Base-by-base conservation (phyloP, 129 eudicot genomes). In the Deinandra increscens region DNA sequence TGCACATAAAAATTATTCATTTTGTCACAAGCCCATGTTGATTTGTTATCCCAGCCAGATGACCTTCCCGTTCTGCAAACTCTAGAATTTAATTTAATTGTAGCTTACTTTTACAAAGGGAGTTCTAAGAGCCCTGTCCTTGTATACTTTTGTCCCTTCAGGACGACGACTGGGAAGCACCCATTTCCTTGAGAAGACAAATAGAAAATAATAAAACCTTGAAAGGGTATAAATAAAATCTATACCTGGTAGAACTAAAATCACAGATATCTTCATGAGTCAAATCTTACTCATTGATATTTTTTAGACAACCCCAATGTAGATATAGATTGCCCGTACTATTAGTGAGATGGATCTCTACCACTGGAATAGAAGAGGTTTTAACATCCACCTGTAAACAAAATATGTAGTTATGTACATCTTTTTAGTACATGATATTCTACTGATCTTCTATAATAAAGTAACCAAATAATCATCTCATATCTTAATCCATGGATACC, bases 81-180 rank as follows among this genome's bases (percentile, higher is more conserved):
- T 63, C 13, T 20, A 63, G n/a, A 9, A 41, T 63, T 37, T 19
- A 15, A 19, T 42, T 55, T 26, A 55, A 13, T 0, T 31, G 29
- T 17, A 81, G 71, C 87, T 64, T 87, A 87, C 97, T 75, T 81
- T 87, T 64, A 73, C 75, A 64, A 90, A 84, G 36, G 89, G 95
- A 68, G 87, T 90, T 84, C 97, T 84, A 53, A 87, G 94, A 59
- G 97, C 97, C 75, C 77, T 82, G 58, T 90, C 83, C 79, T 87
- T 87, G 50, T 87, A 87, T 64, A 70, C 84, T 82, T 78, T 79
- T 34, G 97, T 90, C 71, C 88, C 95, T 75, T 82, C 87, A 36
- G 97, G 97, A 61, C 86, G 83, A 70, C 81, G 77, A 62, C 50
- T 37, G 7, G 97, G 97, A 80, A 90, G 97, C 67, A 81, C 68